Percentiles rank a stretch among this genome's conserved stretches.
Evolutionary conservation across 306 rosid species (phyloP).

Genomic region (Rosa multiflora): DNA sequence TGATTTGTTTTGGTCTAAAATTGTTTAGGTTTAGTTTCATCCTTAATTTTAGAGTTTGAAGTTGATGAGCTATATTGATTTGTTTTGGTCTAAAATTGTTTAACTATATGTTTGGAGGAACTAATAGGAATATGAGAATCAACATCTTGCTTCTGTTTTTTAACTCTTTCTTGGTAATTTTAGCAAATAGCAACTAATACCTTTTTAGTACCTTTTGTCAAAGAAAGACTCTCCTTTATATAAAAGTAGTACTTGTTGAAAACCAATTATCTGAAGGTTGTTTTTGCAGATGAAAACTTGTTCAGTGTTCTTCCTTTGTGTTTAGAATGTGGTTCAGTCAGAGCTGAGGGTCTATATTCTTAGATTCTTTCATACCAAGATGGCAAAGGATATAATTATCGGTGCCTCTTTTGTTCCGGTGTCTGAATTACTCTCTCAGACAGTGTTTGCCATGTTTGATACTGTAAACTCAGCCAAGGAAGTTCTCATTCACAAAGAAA

Average conservation of each 20-base stretch:
- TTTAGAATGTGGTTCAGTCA: constrained; percentile 17
- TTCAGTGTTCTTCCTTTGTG: constrained; percentile 26
- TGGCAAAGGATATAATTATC: constrained; percentile 35
- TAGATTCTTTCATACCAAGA: constrained; percentile 18
- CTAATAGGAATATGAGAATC: neutral
- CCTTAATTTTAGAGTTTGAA: neutral
- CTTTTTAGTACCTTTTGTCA: neutral
- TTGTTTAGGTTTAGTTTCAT: neutral
- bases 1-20: neutral
- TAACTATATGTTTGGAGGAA: neutral
- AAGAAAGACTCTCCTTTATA: neutral
- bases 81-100: neutral
- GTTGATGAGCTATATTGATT: neutral
- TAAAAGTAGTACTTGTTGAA: neutral
- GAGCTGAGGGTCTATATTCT: constrained; percentile 10
- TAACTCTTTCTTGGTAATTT: neutral
- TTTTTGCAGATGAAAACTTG: neutral
- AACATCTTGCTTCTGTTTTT: neutral
- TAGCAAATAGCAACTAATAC: neutral
- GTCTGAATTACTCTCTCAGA: constrained; percentile 45
- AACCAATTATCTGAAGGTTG: neutral
- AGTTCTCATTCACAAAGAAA: constrained; percentile 48
- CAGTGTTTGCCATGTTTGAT: constrained; percentile 28
- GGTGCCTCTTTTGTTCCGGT: constrained; percentile 28
- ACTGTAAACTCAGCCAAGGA: constrained; percentile 41